Evolutionary conservation across 495 filamentous ascomycete genomes (phyloP).

Genomic region (Penicillium chermesinum): DNA sequence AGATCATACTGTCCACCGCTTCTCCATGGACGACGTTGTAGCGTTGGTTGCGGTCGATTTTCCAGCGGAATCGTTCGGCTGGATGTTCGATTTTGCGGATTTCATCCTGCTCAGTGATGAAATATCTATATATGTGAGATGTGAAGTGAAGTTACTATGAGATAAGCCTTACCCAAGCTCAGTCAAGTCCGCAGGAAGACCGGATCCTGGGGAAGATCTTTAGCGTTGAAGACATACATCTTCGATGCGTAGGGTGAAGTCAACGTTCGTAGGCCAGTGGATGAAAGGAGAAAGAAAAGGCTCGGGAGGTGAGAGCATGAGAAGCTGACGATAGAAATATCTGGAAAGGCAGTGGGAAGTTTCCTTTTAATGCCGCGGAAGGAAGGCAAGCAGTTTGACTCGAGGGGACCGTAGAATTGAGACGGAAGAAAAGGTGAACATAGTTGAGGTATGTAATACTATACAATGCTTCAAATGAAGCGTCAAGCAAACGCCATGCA

Average conservation of each 20-base stretch:
- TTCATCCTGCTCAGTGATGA: constrained; percentile 65
- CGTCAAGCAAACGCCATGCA: constrained; percentile 26
- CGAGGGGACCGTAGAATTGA: background rate
- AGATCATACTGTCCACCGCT: constrained; percentile 55
- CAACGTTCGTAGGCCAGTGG: no score
- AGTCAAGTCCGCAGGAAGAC: constrained; percentile 54
- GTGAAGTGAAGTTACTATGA: background rate
- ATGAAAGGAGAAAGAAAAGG: background rate
- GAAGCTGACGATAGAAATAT: no score
- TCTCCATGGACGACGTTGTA: constrained; percentile 67
- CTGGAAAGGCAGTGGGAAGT: no score
- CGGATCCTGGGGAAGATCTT: constrained; percentile 66
- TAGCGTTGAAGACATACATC: constrained; percentile 67
- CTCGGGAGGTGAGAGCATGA: background rate
- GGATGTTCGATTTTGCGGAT: constrained; percentile 63
- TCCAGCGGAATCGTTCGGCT: constrained; percentile 66
- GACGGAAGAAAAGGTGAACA: constrained; percentile 1
- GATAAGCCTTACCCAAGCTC: constrained; percentile 58
- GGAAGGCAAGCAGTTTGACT: background rate
- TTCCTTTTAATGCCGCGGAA: no score
- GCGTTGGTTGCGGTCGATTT: constrained; percentile 62
- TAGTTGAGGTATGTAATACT: constrained; percentile 19
- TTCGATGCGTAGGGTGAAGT: background rate
- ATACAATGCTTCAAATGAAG: constrained; percentile 31
- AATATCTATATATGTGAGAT: constrained; percentile 49